phyloP scores from a whole-genome alignment of 768 basidiomycete genomes.

The Hygrophorus russula region DNA sequence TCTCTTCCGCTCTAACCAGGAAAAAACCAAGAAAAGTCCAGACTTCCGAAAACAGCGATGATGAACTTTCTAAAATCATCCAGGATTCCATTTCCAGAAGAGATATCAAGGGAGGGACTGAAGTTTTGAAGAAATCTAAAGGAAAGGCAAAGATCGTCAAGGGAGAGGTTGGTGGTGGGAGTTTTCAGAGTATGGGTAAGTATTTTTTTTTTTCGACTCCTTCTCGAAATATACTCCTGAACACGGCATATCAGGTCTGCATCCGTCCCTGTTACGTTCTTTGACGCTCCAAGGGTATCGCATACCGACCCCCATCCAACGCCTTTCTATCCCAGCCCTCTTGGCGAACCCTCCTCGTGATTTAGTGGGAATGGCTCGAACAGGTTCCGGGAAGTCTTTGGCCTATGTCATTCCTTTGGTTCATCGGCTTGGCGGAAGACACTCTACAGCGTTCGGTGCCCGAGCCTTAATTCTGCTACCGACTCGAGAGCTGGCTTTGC shows the following conservation, averaged over 20 bases:
- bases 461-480: slow-evolving; percentile 85
- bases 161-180: slow-evolving; percentile 82
- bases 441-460: slow-evolving; percentile 71
- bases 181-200: slow-evolving; percentile 93
- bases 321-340: slow-evolving; percentile 77
- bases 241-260: slow-evolving; percentile 44
- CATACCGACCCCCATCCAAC: slow-evolving; percentile 93
- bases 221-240: slow-evolving; percentile 1
- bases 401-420: slow-evolving; percentile 92
- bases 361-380: slow-evolving; percentile 96
- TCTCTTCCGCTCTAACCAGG: slow-evolving; percentile 48
- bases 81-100: slow-evolving; percentile 59
- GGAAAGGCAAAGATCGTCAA: slow-evolving; percentile 59
- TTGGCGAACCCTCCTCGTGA: slow-evolving; percentile 79
- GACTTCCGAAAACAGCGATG: slow-evolving; percentile 36
- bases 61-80: slow-evolving; percentile 55
- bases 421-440: slow-evolving; percentile 73
- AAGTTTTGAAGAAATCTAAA: slow-evolving; percentile 67
- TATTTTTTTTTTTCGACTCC: slow-evolving; percentile 8
- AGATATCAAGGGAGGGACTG: slow-evolving; percentile 64
- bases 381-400: slow-evolving; percentile 95
- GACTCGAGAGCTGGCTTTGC: slow-evolving; percentile 87
- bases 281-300: slow-evolving; percentile 89
- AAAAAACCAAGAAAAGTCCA: slow-evolving; percentile 24
- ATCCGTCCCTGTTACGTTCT: slow-evolving; percentile 73